Percentiles rank a stretch among this genome's conserved stretches.
These are phyloP conservation scores for Clarireedia paspali DNA, from an alignment of 2,329 filamentous ascomycete genomes.

Conservation along the genomic window DNA sequence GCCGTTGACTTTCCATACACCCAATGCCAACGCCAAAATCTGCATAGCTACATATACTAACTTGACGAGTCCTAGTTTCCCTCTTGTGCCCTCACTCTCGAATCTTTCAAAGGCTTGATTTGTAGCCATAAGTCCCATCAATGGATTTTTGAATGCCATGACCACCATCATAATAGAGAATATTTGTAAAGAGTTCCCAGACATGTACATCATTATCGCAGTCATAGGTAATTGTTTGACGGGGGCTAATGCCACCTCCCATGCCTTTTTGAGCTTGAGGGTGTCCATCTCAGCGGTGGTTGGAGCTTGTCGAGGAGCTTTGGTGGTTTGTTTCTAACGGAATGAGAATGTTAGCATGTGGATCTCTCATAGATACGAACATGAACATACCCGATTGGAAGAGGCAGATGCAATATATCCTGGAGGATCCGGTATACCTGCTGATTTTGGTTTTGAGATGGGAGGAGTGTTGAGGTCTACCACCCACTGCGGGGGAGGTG, in stretches of 20 bases:
- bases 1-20: constrained; percentile 91
- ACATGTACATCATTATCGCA: constrained; percentile 99
- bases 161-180: constrained; percentile 99
- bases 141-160: constrained; percentile 96
- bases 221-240: constrained; percentile 97
- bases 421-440: constrained; percentile 72
- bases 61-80: constrained; percentile 75
- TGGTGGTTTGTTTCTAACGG: constrained; percentile 31
- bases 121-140: constrained; percentile 74
- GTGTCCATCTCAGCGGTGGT: constrained; percentile 84
- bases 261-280: constrained; percentile 96
- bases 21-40: constrained; percentile 71
- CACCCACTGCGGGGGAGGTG: constrained; percentile 69
- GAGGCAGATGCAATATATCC: constrained; percentile 57
- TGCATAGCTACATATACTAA: constrained; percentile 83
- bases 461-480: constrained; percentile 68
- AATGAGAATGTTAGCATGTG: background rate
- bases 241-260: constrained; percentile 91
- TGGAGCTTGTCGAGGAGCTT: constrained; percentile 52
- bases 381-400: constrained; percentile 47
- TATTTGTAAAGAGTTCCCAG: constrained; percentile 93
- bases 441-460: constrained; percentile 54
- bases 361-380: background rate
- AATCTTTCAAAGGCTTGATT: constrained; percentile 87
- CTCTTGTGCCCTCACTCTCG: constrained; percentile 71